phyloP scores from a whole-genome alignment of 108 stramenopile genomes.

The Cyclotella sp. region DNA sequence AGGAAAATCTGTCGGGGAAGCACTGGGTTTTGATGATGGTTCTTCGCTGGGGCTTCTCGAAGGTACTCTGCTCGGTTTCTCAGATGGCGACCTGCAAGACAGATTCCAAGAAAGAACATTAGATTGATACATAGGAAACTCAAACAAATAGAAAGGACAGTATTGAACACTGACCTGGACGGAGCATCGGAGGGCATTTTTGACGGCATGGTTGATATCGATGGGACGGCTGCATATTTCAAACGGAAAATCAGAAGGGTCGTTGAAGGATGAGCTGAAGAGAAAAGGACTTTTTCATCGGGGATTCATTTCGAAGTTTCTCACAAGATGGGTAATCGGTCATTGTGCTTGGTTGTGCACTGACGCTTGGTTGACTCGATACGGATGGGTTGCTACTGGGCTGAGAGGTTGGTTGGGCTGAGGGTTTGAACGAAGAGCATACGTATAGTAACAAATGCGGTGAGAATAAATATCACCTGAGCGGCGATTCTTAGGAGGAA shows the following conservation, averaged over 20 bases:
- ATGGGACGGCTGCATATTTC: not conserved
- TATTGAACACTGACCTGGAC: not conserved
- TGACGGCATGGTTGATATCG: not conserved
- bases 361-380: not conserved
- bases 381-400: constrained; percentile 10
- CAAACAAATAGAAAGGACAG: no score
- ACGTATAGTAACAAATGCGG: not conserved
- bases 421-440: not conserved
- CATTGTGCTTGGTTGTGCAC: not conserved
- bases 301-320: no score
- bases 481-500: not conserved
- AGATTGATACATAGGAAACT: not conserved
- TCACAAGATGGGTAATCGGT: not conserved
- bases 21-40: constrained; percentile 2
- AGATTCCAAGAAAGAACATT: no score
- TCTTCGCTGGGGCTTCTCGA: not conserved
- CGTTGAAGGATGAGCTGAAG: no score
- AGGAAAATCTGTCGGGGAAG: constrained; percentile 2
- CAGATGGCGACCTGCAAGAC: not conserved
- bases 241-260: not conserved
- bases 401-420: constrained; percentile 3
- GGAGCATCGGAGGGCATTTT: not conserved
- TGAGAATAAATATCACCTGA: not conserved
- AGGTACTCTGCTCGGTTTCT: not conserved
- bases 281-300: no score